Evolutionary conservation across 805 yeast genomes (phyloP).

Genomic region (Candida glaebosa): DNA sequence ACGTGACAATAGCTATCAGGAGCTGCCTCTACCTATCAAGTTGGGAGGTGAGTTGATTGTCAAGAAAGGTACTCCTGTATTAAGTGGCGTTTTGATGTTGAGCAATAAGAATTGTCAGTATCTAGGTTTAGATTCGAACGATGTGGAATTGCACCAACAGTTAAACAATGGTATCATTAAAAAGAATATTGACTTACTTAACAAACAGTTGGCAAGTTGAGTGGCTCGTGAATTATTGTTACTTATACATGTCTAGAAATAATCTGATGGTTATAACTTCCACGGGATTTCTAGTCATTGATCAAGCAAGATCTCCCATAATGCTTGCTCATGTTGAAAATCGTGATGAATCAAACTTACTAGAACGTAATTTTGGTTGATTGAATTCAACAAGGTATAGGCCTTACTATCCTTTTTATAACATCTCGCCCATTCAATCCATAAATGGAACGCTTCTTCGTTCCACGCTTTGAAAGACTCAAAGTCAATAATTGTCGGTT

Average conservation of each 20-base stretch:
- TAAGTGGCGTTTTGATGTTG: constrained; percentile 45
- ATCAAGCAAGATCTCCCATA: constrained; percentile 65
- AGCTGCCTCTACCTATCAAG: constrained; percentile 37
- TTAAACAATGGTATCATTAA: constrained; percentile 34
- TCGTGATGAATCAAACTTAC: constrained; percentile 90
- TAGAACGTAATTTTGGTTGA: constrained; percentile 63
- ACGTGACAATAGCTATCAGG: constrained; percentile 19
- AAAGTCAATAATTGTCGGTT: constrained; percentile 87
- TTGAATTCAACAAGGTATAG: constrained; percentile 56
- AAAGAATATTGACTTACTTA: constrained; percentile 38
- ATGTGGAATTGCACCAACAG: constrained; percentile 19
- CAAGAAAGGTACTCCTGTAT: constrained; percentile 43
- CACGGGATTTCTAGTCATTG: constrained; percentile 20
- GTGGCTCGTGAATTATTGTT: too few species aligned
- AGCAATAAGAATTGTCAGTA: constrained; percentile 28
- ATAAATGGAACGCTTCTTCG: constrained; percentile 88
- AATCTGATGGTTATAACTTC: constrained; percentile 2
- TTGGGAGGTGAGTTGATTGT: constrained; percentile 60
- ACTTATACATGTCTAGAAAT: too few species aligned
- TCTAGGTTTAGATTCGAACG: constrained; percentile 25
- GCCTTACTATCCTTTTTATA: constrained; percentile 58
- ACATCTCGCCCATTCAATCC: constrained; percentile 88
- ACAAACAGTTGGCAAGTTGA: constrained; percentile 14
- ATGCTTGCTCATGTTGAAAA: constrained; percentile 63
- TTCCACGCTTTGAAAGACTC: constrained; percentile 95